Conservation (phyloP, 2,329 filamentous ascomycete species). For the Chrysoporthe cubensis region DNA sequence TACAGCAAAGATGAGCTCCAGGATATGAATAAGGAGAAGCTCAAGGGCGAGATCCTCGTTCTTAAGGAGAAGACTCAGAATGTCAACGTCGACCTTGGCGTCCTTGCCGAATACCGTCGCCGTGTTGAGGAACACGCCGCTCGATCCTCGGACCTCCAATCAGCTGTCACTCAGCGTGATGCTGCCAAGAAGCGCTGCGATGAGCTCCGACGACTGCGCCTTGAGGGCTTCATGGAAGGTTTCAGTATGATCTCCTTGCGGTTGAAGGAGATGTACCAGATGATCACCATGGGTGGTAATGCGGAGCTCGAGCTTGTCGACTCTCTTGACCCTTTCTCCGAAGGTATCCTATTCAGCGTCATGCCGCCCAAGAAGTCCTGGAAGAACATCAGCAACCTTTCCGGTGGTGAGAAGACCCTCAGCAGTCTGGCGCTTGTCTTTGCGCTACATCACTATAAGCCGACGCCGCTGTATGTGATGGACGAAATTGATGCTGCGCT, state of each 20-base stretch:
- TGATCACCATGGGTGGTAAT: conserved; percentile 99
- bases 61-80: conserved; percentile 77
- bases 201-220: conserved; percentile 83
- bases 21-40: conserved; percentile 65
- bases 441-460: conserved; percentile 96
- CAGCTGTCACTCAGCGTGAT: conserved; percentile 78
- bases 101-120: conserved; percentile 53
- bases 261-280: conserved; percentile 99
- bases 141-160: conserved; percentile 76
- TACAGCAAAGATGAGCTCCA: conserved; percentile 75
- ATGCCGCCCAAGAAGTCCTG: conserved; percentile 99
- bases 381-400: conserved; percentile 98
- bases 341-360: conserved; percentile 95
- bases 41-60: conserved; percentile 65
- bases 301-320: conserved; percentile 97
- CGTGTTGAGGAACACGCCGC: conserved; percentile 46
- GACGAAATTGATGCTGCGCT: conserved; percentile 98
- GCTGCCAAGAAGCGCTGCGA: conserved; percentile 89
- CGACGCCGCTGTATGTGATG: conserved; percentile 98
- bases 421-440: conserved; percentile 95
- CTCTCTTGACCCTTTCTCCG: conserved; percentile 92
- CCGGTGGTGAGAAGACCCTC: conserved; percentile 95
- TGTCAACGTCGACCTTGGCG: conserved; percentile 83
- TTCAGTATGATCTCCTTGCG: conserved; percentile 92
- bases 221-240: conserved; percentile 98